Evolutionary conservation across 2,329 filamentous ascomycete species (phyloP), one percentile per base, ranked within the genome.

Genomic region (Colletotrichum spaethianum): DNA sequence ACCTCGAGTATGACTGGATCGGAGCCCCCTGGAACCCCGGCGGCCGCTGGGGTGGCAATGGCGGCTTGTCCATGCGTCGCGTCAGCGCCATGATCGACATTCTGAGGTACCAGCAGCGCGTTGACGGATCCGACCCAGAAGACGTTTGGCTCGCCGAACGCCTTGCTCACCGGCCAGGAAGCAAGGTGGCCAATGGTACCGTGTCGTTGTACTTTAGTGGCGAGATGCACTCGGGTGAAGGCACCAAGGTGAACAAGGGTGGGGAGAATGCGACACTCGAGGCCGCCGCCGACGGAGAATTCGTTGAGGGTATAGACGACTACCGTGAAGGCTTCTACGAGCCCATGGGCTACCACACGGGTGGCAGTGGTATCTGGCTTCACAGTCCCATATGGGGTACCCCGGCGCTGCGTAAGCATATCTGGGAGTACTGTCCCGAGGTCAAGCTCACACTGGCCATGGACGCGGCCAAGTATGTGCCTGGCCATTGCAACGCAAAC

Each of bases 341-440:
- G 76, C 88, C 88, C 18, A 88, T 90, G 88, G 88, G 88, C 53
- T 90, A 88, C 77, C 88, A 90, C 76, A 87, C 86, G 1, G 87
- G 87, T 28, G 84, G 84, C 9, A 84, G 84, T 65, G 88, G 88
- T 59, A 76, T 76, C 16, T 83, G 77, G 63, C 78, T 89, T 23
- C 85, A 87, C 72, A 71, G 75, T 14, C 80, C 78, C 1, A 84
- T 89, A 50, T 90, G 87, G 87, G 86, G 86, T 33, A 83, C 80
- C 5, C 84, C 84, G 0, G 80, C 83, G 73, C 75, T 82, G 76
- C 80, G 88, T 33, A 82, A 83, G 72, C 84, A 88, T 72, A 86
- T 90, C 52, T 89, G 86, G 85, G 81, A 85, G 36, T 90, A 90
- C 77, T 90, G 88, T 72, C 88, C 88, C 1, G 88, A 90, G 77